Conservation (phyloP, 106 monocot genomes). For the Triglochin maritima region DNA sequence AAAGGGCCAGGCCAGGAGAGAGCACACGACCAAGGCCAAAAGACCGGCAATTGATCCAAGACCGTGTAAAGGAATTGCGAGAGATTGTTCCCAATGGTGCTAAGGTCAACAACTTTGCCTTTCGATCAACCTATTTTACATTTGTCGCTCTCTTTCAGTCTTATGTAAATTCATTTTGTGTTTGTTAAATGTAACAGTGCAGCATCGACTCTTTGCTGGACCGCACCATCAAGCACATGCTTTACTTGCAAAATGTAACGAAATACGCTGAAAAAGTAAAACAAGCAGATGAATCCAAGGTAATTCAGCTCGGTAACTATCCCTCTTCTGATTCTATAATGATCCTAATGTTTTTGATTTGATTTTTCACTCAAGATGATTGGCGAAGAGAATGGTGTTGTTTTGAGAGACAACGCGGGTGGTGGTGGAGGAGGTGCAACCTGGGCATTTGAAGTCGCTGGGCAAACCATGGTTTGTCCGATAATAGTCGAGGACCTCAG, state of each 20-base stretch:
- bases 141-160: not conserved
- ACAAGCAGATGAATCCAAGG: conserved; percentile 51
- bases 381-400: conserved; percentile 59
- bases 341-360: too few species aligned
- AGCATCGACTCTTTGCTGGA: conserved; percentile 89
- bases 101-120: conserved; percentile 36
- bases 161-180: not conserved
- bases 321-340: too few species aligned
- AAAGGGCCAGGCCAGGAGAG: conserved; percentile 48
- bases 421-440: conserved; percentile 56
- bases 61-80: conserved; percentile 83
- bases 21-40: conserved; percentile 72
- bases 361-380: conserved; percentile 53
- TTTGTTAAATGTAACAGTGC: conserved; percentile 33
- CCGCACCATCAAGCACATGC: conserved; percentile 88
- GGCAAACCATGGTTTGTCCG: conserved; percentile 93
- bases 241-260: conserved; percentile 81
- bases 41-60: conserved; percentile 89
- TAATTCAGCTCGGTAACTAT: conserved; percentile 16
- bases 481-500: conserved; percentile 78
- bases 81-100: conserved; percentile 92
- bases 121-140: not conserved
- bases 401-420: conserved; percentile 62
- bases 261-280: conserved; percentile 78
- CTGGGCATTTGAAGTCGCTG: conserved; percentile 96